These are phyloP conservation scores for Penicillium robsamsonii DNA, from an alignment of 495 filamentous ascomycete genomes.

Conservation along the genomic window DNA sequence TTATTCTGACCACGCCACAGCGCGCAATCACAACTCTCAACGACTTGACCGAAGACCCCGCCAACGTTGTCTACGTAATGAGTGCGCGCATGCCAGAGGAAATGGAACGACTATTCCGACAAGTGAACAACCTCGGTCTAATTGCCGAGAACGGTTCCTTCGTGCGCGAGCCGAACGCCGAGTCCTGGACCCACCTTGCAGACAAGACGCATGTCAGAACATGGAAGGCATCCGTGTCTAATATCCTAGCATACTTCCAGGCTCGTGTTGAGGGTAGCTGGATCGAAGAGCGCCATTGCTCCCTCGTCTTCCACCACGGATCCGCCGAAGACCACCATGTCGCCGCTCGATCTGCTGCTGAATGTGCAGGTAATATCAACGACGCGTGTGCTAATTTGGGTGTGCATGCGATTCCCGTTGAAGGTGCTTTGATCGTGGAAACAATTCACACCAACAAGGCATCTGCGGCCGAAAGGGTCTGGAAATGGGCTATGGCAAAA, in stretches of 20 bases:
- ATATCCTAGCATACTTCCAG: constrained; percentile 81
- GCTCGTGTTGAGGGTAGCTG: constrained; percentile 83
- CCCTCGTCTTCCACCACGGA: constrained; percentile 82
- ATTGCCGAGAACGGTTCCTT: constrained; percentile 95
- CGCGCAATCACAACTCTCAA: constrained; percentile 76
- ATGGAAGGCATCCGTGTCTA: constrained; percentile 76
- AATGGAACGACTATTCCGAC: constrained; percentile 77
- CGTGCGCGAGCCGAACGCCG: constrained; percentile 64
- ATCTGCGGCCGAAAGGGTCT: constrained; percentile 68
- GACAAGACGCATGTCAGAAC: constrained; percentile 60
- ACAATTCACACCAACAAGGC: constrained; percentile 78
- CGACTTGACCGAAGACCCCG: constrained; percentile 71
- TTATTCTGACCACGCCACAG: constrained; percentile 79
- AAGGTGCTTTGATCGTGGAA: constrained; percentile 77
- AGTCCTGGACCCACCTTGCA: constrained; percentile 70
- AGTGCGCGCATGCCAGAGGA: constrained; percentile 81
- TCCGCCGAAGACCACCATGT: constrained; percentile 70
- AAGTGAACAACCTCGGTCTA: constrained; percentile 73
- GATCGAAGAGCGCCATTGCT: constrained; percentile 84
- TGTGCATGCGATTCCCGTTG: constrained; percentile 79
- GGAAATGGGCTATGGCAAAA: constrained; percentile 52
- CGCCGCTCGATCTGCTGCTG: constrained; percentile 73
- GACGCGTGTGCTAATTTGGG: constrained; percentile 79
- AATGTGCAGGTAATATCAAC: constrained; percentile 90
- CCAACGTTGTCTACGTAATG: constrained; percentile 92